These are phyloP conservation scores for Chernovozyma sophiae-reginae DNA, from an alignment of 1,139 yeast genomes.

Conservation along the genomic window DNA sequence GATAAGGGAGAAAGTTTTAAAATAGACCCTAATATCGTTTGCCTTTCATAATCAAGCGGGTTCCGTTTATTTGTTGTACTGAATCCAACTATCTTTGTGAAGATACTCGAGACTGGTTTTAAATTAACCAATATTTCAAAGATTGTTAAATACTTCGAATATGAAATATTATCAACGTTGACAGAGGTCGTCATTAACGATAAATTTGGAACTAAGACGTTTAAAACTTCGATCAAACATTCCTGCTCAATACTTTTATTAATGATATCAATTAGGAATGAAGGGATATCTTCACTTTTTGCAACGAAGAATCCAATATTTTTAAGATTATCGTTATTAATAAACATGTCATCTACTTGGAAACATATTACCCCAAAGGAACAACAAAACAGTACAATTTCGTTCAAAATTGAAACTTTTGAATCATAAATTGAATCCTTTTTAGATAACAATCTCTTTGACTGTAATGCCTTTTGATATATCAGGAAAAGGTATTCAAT, in stretches of 20 bases:
- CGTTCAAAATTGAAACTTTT: conserved; percentile 41
- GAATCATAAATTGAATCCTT: conserved; percentile 35
- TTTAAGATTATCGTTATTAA: conserved; percentile 31
- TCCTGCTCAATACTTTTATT: conserved; percentile 64
- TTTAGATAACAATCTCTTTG: conserved; percentile 37
- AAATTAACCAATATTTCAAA: conserved; percentile 58
- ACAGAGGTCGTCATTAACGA: conserved; percentile 26
- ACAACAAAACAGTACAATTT: conserved; percentile 50
- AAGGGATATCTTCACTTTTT: conserved; percentile 35
- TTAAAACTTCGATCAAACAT: conserved; percentile 54
- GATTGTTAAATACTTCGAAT: conserved; percentile 48
- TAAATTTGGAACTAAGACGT: conserved; percentile 50
- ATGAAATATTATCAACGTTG: conserved; percentile 42
- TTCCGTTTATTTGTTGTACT: conserved; percentile 41
- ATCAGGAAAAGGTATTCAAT: conserved; percentile 44
- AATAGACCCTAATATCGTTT: conserved; percentile 73
- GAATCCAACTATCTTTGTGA: conserved; percentile 57
- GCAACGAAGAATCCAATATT: conserved; percentile 28
- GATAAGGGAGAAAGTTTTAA: conserved; percentile 72
- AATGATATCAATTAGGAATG: conserved; percentile 57
- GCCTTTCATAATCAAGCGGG: conserved; percentile 49
- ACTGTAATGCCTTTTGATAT: conserved; percentile 37
- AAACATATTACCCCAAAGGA: conserved; percentile 70
- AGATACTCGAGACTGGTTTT: conserved; percentile 58
- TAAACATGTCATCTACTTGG: conserved; percentile 66